These are phyloP conservation scores for Haplosporangium gracile DNA, from an alignment of 192 early-diverging fungal species.

Conservation along the genomic window DNA sequence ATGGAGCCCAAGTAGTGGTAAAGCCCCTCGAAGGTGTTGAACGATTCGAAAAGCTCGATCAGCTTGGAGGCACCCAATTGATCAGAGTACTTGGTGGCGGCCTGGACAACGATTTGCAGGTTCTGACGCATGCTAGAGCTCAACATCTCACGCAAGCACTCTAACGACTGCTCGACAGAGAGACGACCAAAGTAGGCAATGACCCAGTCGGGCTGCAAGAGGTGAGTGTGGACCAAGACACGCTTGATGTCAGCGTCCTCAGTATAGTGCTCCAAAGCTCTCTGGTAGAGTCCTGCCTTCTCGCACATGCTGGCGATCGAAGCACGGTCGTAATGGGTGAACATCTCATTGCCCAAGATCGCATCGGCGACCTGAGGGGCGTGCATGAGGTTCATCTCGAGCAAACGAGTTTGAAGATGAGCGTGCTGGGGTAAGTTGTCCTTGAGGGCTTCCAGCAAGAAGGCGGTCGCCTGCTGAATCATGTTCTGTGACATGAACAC, in stretches of 20 bases:
- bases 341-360: conserved; percentile 96
- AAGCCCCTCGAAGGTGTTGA: conserved; percentile 93
- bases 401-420: conserved; percentile 91
- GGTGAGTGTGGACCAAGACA: conserved; percentile 89
- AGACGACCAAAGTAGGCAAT: conserved; percentile 96
- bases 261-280: conserved; percentile 96
- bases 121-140: conserved; percentile 94
- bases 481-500: conserved; percentile 93
- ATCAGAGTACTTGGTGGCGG: conserved; percentile 97
- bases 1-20: conserved; percentile 98
- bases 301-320: conserved; percentile 95
- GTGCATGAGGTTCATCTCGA: conserved; percentile 98
- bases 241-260: conserved; percentile 98
- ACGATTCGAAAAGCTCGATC: conserved; percentile 92
- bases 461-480: conserved; percentile 97
- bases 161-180: conserved; percentile 97
- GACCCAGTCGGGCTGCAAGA: conserved; percentile 91
- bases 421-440: conserved; percentile 93
- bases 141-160: conserved; percentile 95
- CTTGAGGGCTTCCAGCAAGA: conserved; percentile 96
- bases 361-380: conserved; percentile 99
- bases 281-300: conserved; percentile 97
- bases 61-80: conserved; percentile 90
- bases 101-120: conserved; percentile 94
- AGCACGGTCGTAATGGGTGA: conserved; percentile 94